phyloP scores from a whole-genome alignment of 78 protist species.

The Dictyostelium discoideum region dicty_2.7 NC_007091.3:2168001-2168500 shows the following conservation, averaged over 20 bases:
- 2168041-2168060: conserved; percentile 89
- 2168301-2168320: conserved; percentile 86
- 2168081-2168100: conserved; percentile 85
- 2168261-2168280: conserved; percentile 89
- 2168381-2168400: conserved; percentile 93
- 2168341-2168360: conserved; percentile 95
- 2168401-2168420: conserved; percentile 89
- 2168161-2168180: conserved; percentile 93
- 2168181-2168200: conserved; percentile 82
- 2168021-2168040: conserved; percentile 96
- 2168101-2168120: conserved; percentile 93
- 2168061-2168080: conserved; percentile 95
- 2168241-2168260: conserved; percentile 90
- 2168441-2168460: conserved; percentile 94
- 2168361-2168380: conserved; percentile 91
- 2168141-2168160: conserved; percentile 93
- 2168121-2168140: conserved; percentile 96
- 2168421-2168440: conserved; percentile 91
- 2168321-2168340: conserved; percentile 97
- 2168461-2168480: conserved; percentile 93
- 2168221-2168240: conserved; percentile 85
- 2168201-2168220: conserved; percentile 91
- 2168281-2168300: conserved; percentile 91
- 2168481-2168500: conserved; percentile 88
- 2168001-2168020: conserved; percentile 98